Percentiles rank a stretch among this genome's conserved stretches.
These are phyloP conservation scores for Zangia roseola DNA, from an alignment of 768 basidiomycete species.

Conservation along the genomic window DNA sequence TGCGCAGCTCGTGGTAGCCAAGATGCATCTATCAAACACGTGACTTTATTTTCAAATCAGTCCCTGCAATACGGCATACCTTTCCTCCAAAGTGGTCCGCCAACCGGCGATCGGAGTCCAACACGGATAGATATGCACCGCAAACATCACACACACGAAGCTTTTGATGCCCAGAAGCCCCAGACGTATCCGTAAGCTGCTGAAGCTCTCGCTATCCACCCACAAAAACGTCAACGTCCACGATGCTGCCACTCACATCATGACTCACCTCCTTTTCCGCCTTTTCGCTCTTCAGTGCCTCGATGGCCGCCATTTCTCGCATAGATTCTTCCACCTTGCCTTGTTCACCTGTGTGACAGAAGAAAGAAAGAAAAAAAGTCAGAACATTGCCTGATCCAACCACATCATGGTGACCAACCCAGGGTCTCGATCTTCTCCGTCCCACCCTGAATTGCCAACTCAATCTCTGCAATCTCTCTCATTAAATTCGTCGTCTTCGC, in stretches of 20 bases:
- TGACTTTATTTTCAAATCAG: conserved; percentile 29
- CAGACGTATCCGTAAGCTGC: conserved; percentile 95
- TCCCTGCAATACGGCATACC: conserved; percentile 47
- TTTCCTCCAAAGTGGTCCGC: conserved; percentile 99
- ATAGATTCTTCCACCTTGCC: conserved; percentile 99
- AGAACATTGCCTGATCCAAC: conserved; percentile 1
- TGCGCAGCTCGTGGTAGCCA: conserved; percentile 96
- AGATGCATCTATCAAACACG: conserved; percentile 82
- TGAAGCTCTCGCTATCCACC: conserved; percentile 79
- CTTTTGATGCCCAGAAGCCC: conserved; percentile 99
- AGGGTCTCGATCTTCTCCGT: conserved; percentile 97
- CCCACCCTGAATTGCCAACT: conserved; percentile 96
- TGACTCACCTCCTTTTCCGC: conserved; percentile 81
- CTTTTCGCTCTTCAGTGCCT: conserved; percentile 96
- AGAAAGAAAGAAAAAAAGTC: background rate
- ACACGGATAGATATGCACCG: conserved; percentile 96
- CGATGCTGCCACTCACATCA: background rate
- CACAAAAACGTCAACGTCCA: conserved; percentile 11
- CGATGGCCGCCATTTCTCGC: conserved; percentile 96
- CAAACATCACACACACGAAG: conserved; percentile 99
- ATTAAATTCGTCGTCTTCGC: conserved; percentile 98
- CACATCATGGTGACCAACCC: conserved; percentile 46
- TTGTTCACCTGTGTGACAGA: conserved; percentile 69
- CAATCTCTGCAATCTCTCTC: conserved; percentile 99
- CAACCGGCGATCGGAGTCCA: conserved; percentile 96